Conservation (phyloP, 1,284 basidiomycete species). For the Cutaneotrichosporon sp. region DNA sequence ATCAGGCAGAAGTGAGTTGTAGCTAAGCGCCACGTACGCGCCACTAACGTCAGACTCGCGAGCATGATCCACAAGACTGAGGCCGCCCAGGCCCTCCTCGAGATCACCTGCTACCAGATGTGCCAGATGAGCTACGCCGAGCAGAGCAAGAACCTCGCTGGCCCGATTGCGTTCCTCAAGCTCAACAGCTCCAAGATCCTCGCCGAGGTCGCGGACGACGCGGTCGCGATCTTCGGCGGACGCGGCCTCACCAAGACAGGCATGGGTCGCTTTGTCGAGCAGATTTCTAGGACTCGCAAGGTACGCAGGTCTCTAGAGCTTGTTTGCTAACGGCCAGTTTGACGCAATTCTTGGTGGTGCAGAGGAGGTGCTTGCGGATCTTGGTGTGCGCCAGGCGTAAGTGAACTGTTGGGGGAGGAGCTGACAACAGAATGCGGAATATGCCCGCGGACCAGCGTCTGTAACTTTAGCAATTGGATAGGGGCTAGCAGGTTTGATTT, state of each 20-base stretch:
- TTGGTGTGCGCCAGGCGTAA: slow-evolving; percentile 55
- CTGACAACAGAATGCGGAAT: slow-evolving; percentile 18
- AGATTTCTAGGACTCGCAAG: slow-evolving; percentile 63
- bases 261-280: slow-evolving; percentile 57
- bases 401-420: too few species aligned
- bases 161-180: slow-evolving; percentile 51
- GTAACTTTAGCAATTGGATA: too few species aligned
- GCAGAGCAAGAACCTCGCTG: slow-evolving; percentile 54
- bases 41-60: slow-evolving; percentile 54
- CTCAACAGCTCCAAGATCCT: slow-evolving; percentile 55
- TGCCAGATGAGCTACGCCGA: slow-evolving; percentile 71
- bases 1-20: slow-evolving; percentile 57
- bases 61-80: slow-evolving; percentile 79
- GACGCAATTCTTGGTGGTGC: slow-evolving; percentile 61
- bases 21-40: too few species aligned
- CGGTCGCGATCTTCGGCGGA: slow-evolving; percentile 51
- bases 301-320: too few species aligned
- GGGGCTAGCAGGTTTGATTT: too few species aligned
- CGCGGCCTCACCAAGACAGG: slow-evolving; percentile 20
- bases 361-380: slow-evolving; percentile 52
- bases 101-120: slow-evolving; percentile 87
- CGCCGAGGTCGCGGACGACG: slow-evolving; percentile 51
- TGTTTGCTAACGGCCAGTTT: too few species aligned
- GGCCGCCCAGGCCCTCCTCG: slow-evolving; percentile 80
- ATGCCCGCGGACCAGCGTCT: slow-evolving; percentile 23